Conservation (phyloP, 495 filamentous ascomycete species). For the Opeltia flavorubescens region DNA sequence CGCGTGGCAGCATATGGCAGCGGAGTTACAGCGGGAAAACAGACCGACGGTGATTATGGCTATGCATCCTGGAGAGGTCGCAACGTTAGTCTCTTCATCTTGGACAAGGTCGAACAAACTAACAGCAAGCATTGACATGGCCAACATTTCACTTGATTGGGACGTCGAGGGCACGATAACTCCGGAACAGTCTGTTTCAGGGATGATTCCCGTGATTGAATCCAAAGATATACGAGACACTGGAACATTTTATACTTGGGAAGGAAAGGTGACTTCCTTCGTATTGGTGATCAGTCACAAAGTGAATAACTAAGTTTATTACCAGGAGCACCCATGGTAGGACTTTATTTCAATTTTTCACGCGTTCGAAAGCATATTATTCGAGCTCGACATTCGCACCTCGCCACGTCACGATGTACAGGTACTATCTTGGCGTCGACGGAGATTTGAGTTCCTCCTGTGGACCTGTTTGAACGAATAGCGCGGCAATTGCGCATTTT, state of each 20-base stretch:
- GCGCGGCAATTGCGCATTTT: too few species aligned
- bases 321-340: slow-evolving; percentile 5
- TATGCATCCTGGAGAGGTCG: slow-evolving; percentile 43
- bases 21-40: slow-evolving; percentile 33
- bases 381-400: too few species aligned
- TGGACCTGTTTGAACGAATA: too few species aligned
- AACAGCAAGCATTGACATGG: slow-evolving; percentile 27
- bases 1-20: slow-evolving; percentile 31
- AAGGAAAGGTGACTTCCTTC: slow-evolving; percentile 24
- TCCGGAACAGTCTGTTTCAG: slow-evolving; percentile 31
- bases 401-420: too few species aligned
- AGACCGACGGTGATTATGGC: slow-evolving; percentile 34
- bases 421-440: too few species aligned
- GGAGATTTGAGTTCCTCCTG: too few species aligned
- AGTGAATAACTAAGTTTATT: neutral
- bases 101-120: neutral
- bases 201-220: slow-evolving; percentile 35
- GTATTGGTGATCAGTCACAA: slow-evolving; percentile 7
- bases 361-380: too few species aligned
- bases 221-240: slow-evolving; percentile 32
- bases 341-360: too few species aligned
- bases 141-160: slow-evolving; percentile 32
- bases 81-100: slow-evolving; percentile 24
- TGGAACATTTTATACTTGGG: slow-evolving; percentile 43
- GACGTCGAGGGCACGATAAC: slow-evolving; percentile 36